Conservation (phyloP, 371 early-diverging fungal species). For the Gilbertella persicaria region DNA sequence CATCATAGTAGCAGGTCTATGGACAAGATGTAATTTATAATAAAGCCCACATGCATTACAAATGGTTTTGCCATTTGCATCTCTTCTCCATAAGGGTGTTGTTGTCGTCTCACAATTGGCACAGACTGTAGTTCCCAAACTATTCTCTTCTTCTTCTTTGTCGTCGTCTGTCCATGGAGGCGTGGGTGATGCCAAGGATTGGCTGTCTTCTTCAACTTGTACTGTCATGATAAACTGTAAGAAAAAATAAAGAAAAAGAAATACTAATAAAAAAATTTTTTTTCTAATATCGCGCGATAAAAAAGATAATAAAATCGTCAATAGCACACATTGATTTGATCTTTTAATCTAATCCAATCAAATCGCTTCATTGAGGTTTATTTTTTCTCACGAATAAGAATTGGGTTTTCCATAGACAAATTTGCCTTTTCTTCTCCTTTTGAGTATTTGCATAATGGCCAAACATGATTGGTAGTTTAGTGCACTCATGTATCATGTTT, state of each 20-base stretch:
- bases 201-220: not conserved
- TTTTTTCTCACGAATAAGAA: too few species aligned
- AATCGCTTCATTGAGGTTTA: too few species aligned
- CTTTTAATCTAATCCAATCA: too few species aligned
- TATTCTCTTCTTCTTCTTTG: not conserved
- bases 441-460: too few species aligned
- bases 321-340: too few species aligned
- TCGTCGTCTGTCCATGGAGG: not conserved
- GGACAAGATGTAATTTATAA: conserved; percentile 68
- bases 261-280: not conserved
- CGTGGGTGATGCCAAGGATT: too few species aligned
- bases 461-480: too few species aligned
- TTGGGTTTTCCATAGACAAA: too few species aligned
- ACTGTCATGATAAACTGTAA: not conserved
- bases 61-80: conserved; percentile 63
- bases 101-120: conserved; percentile 75
- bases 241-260: too few species aligned
- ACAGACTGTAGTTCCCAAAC: conserved; percentile 46
- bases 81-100: conserved; percentile 84
- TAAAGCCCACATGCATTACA: conserved; percentile 88
- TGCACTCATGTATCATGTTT: too few species aligned
- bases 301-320: too few species aligned
- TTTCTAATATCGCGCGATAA: not conserved
- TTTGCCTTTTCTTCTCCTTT: too few species aligned
- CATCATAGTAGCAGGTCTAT: conserved; percentile 61